Evolutionary conservation across 225 moss, liverwort and hornwort species (phyloP), one percentile per base, ranked within the genome.

Genomic region (Physcomitrium patens): DNA sequence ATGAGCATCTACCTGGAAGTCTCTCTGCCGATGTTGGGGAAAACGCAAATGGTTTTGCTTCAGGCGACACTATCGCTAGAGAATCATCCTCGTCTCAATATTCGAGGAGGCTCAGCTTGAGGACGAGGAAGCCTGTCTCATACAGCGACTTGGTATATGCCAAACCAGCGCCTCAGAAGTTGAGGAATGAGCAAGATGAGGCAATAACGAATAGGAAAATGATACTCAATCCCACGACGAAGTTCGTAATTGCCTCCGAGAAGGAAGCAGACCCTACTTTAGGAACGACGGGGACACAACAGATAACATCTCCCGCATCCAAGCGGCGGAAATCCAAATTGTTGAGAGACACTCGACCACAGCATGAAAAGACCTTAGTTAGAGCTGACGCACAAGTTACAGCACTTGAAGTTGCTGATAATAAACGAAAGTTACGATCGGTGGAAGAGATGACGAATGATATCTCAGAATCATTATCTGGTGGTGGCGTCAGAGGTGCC

Each of bases 51-150:
- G 52, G 56, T 60, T 49, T 67, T 52, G 65, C 57, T 37, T 37
- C 31, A 37, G 31, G 31, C 53, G 70, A 76, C 37, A 76, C 44
- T 26, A 46, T 22, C 16, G 58, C 68, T 45, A 77, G 55, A 53
- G 74, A 82, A 24, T 73, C 79, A 46, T 16, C 43, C 9, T 50
- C 66, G 50, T 64, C 54, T 57, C 75, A 69, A 12, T 49, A 31
- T 45, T 77, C 79, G 49, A 80, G 55, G 63, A 82, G 60, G 67
- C 18, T 77, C 67, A 66, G 77, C 56, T 37, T 67, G 66, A 79
- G 76, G 62, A 54, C 72, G 73, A 82, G 86, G 44, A 86, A 79
- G 50, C 79, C 77, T 55, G 73, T 69, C 9, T 82, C 79, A 69
- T 76, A 79, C 7, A 66, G n/a, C 22, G 79, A 74, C 46, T 82